Evolutionary conservation across 176 grass and related monocot species (phyloP), one percentile per base, ranked within the genome.

Genomic region (Themeda triandra): DNA sequence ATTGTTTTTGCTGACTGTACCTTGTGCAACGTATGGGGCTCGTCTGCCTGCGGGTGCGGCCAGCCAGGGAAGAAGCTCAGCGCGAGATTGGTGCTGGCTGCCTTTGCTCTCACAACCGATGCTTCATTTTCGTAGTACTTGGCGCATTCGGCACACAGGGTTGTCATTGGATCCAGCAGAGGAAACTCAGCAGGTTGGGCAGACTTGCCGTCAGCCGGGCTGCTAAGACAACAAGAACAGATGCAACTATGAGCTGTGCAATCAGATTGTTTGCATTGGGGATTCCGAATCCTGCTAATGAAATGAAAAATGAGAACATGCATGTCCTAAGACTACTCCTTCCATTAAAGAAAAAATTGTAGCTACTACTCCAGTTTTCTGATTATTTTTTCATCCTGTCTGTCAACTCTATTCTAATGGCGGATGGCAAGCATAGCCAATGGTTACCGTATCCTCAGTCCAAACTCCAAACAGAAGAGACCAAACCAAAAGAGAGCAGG

Each of bases 41-140:
- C 84, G 30, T 85, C 83, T 24, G 85, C 89, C 59, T 80, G 91
- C 63, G 90, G 80, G 49, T 80, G 91, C 63, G 90, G 80, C 94
- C 94, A 90, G 9, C 56, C 37, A 11, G 94, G 89, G 79, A 97
- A 84, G n/a, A 78, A 85, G 40, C 53, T 77, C 66, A 90, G 85
- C 9, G 60, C 78, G 14, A 75, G 60, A 48, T 80, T 78, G 54
- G 62, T 87, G 82, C 69, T 62, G 13, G 25, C 17, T 28, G 80
- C 66, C 36, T 90, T 87, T 1, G 69, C 70, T 45, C 77, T 85
- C 56, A 49, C 76, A 23, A 41, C 71, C 40, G 87, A 93, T 28
- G 84, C 87, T 84, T 93, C 94, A 54, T 9, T 88, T 39, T 93
- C 85, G 73, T 86, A 97, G 59, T 83, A 79, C 10, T 40, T 71